These are phyloP conservation scores for Leishmania arabica DNA, from an alignment of 208 protist species.

Conservation along the genomic window DNA sequence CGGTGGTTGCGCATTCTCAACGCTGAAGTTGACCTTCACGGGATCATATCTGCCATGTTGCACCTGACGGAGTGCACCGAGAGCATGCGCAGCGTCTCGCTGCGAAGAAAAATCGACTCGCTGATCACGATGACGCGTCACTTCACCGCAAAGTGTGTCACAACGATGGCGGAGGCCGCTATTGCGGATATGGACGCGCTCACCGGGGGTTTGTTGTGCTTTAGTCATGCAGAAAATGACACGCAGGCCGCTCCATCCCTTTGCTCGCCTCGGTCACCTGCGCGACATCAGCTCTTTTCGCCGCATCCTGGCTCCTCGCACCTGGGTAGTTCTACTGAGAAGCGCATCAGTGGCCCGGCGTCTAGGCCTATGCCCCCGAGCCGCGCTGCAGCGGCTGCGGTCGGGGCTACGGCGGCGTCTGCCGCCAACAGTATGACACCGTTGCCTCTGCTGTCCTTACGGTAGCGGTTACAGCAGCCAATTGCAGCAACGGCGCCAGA, in stretches of 20 bases:
- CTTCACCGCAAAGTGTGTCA: conserved; percentile 37
- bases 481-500: not conserved
- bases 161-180: conserved; percentile 35
- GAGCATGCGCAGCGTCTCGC: conserved; percentile 33
- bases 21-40: conserved; percentile 34
- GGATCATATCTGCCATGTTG: conserved; percentile 46
- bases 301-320: not conserved
- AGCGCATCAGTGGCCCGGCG: not conserved
- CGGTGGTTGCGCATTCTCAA: conserved; percentile 39
- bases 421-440: conserved; percentile 1
- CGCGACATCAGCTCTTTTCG: not conserved
- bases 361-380: not conserved
- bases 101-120: conserved; percentile 37
- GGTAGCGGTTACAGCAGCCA: not conserved
- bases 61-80: conserved; percentile 38
- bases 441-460: conserved; percentile 5
- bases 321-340: not conserved
- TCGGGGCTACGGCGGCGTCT: not conserved
- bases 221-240: conserved; percentile 10
- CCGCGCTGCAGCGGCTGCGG: not conserved
- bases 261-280: not conserved
- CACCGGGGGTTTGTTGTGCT: conserved; percentile 36
- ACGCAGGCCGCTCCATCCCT: not conserved
- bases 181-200: conserved; percentile 38
- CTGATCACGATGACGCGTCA: conserved; percentile 35